Conservation (phyloP, 805 yeast genomes). For the Ogataea allantospora region DNA sequence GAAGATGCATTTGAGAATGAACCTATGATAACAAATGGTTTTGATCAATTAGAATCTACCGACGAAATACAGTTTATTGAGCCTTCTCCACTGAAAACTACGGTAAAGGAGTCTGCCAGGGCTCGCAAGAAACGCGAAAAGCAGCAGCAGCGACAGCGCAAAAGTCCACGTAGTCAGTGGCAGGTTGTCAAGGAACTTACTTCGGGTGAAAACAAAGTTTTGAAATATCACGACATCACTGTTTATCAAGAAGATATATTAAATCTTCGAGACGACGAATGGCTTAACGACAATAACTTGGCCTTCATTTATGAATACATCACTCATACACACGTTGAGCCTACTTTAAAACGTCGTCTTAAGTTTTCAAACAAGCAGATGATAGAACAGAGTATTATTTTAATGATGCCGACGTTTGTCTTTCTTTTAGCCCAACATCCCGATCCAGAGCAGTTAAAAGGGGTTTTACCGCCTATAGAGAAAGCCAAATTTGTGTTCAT, state of each 20-base stretch:
- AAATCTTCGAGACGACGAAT: constrained; percentile 60
- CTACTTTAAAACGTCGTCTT: constrained; percentile 29
- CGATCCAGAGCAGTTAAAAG: constrained; percentile 39
- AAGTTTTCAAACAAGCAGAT: constrained; percentile 21
- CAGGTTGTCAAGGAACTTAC: constrained; percentile 3
- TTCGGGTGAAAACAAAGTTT: constrained; percentile 30
- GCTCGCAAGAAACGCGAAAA: constrained; percentile 16
- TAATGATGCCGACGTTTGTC: constrained; percentile 61
- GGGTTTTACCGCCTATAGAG: constrained; percentile 46
- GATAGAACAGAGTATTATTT: constrained; percentile 34
- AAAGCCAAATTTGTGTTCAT: constrained; percentile 53
- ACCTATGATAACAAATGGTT: constrained; percentile 37
- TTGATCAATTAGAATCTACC: constrained; percentile 42
- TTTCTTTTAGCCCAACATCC: constrained; percentile 57
- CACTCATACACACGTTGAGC: constrained; percentile 34
- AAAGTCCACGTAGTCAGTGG: constrained; percentile 2
- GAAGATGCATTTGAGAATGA: constrained; percentile 13
- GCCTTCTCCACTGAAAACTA: constrained; percentile 4
- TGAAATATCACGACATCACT: constrained; percentile 56
- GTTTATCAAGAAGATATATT: constrained; percentile 57
- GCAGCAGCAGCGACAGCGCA: constrained; percentile 4
- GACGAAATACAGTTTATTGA: constrained; percentile 7
- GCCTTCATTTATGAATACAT: constrained; percentile 59
- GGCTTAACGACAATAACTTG: constrained; percentile 73
- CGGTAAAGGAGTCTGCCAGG: constrained; percentile 13